Conservation (phyloP, 83 land plant genomes). For the Larix sibirica region DNA sequence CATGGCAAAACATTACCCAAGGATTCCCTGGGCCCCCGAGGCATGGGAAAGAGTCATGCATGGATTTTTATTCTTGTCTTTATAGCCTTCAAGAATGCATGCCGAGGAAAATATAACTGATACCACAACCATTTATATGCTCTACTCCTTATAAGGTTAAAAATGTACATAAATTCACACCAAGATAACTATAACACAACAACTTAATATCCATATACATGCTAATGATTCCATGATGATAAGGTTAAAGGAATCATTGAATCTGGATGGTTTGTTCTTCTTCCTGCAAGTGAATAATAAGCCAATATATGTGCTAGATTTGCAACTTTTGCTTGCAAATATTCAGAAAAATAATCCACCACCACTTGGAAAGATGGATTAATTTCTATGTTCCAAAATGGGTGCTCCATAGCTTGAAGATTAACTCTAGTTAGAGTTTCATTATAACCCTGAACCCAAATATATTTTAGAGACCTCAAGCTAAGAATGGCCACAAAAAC, state of each 20-base stretch:
- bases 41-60: too few relatives aligned
- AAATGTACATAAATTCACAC: too few relatives aligned
- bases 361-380: slow-evolving; percentile 34
- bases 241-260: not conserved
- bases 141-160: too few relatives aligned
- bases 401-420: slow-evolving; percentile 65
- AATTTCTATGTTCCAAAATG: slow-evolving; percentile 72
- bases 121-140: too few relatives aligned
- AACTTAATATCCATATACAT: too few relatives aligned
- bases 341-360: slow-evolving; percentile 2
- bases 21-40: too few relatives aligned
- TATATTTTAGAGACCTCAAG: slow-evolving; percentile 63
- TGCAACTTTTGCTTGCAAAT: not conserved
- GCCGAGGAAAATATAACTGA: too few relatives aligned
- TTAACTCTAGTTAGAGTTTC: slow-evolving; percentile 35
- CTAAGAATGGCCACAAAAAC: slow-evolving; percentile 42
- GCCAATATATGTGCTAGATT: slow-evolving; percentile 16
- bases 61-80: too few relatives aligned
- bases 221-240: too few relatives aligned
- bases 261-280: slow-evolving; percentile 6
- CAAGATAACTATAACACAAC: too few relatives aligned
- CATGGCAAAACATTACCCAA: too few relatives aligned
- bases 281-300: slow-evolving; percentile 21
- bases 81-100: too few relatives aligned
- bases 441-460: slow-evolving; percentile 85